Percentiles rank a stretch among this genome's conserved stretches.
phyloP scores from a whole-genome alignment of 768 basidiomycete species.

The Mycena epipterygia region DNA sequence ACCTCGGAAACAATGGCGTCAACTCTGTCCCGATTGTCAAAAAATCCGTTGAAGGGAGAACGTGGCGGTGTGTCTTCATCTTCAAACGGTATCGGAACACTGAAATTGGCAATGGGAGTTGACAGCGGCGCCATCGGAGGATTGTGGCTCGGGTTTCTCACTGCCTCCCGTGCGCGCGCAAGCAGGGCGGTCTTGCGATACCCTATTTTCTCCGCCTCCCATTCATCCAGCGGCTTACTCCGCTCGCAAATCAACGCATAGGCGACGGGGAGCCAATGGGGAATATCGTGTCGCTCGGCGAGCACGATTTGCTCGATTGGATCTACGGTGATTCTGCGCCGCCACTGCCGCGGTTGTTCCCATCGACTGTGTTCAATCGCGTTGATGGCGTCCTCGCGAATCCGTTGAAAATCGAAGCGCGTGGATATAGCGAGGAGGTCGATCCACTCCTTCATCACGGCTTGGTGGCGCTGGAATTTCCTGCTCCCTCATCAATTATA shows the following conservation, averaged over 20 bases:
- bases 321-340: neutral
- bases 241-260: constrained; percentile 29
- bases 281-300: constrained; percentile 33
- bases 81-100: too few relatives aligned
- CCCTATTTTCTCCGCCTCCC: constrained; percentile 27
- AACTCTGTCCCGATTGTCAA: too few relatives aligned
- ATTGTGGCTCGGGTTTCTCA: constrained; percentile 22
- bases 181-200: constrained; percentile 14
- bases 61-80: too few relatives aligned
- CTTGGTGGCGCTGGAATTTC: constrained; percentile 23
- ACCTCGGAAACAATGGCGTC: too few relatives aligned
- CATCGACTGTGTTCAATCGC: constrained; percentile 38
- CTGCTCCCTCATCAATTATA: neutral
- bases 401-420: constrained; percentile 51
- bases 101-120: too few relatives aligned
- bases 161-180: constrained; percentile 23
- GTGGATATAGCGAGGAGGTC: constrained; percentile 56
- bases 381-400: constrained; percentile 51
- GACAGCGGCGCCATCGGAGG: too few relatives aligned
- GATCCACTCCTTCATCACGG: constrained; percentile 48
- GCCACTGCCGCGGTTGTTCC: neutral
- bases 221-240: constrained; percentile 1
- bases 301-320: constrained; percentile 31
- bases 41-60: too few relatives aligned
- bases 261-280: constrained; percentile 27